These are phyloP conservation scores for Eucalyptus marginata DNA, from an alignment of 345 rosid species.

Conservation along the genomic window DNA sequence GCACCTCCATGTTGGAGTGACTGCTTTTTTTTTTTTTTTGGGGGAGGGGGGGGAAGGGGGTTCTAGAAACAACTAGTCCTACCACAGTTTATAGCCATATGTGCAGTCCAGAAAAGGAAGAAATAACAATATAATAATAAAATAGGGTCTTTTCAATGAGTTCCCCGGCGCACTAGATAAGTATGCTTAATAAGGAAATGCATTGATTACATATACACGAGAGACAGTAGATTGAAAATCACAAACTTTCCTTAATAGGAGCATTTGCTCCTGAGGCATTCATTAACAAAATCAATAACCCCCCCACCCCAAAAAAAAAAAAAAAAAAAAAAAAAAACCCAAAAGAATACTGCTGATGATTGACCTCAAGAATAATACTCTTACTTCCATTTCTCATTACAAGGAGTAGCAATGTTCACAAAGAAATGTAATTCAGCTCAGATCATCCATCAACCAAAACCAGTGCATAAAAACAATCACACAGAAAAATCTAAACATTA, in stretches of 20 bases:
- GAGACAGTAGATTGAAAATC: neutral
- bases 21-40: neutral
- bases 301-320: no score
- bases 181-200: neutral
- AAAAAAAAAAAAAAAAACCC: neutral
- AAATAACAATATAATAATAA: neutral
- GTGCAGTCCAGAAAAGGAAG: neutral
- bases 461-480: neutral
- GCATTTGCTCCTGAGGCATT: neutral
- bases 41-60: neutral
- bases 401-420: neutral
- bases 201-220: neutral
- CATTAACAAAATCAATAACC: neutral
- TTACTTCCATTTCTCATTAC: neutral
- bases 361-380: neutral
- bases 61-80: neutral
- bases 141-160: neutral
- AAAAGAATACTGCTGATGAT: neutral
- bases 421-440: neutral
- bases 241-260: neutral
- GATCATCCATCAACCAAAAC: neutral
- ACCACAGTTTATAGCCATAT: neutral
- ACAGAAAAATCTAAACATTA: neutral
- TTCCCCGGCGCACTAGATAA: neutral
- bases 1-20: neutral